Evolutionary conservation across 306 rosid genomes (phyloP).

Genomic region (Gastrolobium bilobum): DNA sequence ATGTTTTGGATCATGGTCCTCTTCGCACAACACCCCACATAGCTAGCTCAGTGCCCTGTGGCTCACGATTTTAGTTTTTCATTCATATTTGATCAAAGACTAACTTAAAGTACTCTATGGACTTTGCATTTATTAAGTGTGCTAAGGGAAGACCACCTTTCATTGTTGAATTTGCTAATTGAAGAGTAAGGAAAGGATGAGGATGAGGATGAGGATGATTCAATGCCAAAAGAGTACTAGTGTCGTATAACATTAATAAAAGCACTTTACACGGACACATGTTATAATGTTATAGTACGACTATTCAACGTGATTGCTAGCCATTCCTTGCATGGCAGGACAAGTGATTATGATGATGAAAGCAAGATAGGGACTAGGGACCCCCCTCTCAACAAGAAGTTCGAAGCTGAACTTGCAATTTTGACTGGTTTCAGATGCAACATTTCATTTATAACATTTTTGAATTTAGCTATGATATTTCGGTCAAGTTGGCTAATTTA

Average conservation of each 20-base stretch:
- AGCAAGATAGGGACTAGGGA: constrained; percentile 14
- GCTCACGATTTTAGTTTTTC: constrained; percentile 31
- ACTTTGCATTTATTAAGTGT: constrained; percentile 62
- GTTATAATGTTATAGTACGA: constrained; percentile 40
- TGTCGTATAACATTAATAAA: constrained; percentile 32
- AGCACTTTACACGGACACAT: constrained; percentile 18
- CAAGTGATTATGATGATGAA: constrained; percentile 37
- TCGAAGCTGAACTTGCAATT: constrained; percentile 23
- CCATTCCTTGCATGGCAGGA: constrained; percentile 50
- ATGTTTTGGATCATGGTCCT: constrained; percentile 54
- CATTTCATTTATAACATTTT: constrained; percentile 12
- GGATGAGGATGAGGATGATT: constrained; percentile 35
- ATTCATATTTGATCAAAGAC: constrained; percentile 36
- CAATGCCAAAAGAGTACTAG: constrained; percentile 20
- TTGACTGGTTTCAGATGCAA: constrained; percentile 34
- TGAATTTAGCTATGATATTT: constrained; percentile 29
- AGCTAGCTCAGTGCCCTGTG: constrained; percentile 43
- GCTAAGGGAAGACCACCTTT: constrained; percentile 40
- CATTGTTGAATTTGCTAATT: constrained; percentile 39
- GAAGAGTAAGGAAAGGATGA: constrained; percentile 11
- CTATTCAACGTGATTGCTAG: constrained; percentile 48
- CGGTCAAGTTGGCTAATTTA: neutral
- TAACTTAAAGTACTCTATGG: neutral
- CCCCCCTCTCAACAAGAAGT: constrained; percentile 28
- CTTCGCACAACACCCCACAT: constrained; percentile 30